A percentile compares a stretch with the other conserved stretches of the same genome.
phyloP scores from a whole-genome alignment of 345 rosid genomes.

The Rhodamnia rubescens region DNA sequence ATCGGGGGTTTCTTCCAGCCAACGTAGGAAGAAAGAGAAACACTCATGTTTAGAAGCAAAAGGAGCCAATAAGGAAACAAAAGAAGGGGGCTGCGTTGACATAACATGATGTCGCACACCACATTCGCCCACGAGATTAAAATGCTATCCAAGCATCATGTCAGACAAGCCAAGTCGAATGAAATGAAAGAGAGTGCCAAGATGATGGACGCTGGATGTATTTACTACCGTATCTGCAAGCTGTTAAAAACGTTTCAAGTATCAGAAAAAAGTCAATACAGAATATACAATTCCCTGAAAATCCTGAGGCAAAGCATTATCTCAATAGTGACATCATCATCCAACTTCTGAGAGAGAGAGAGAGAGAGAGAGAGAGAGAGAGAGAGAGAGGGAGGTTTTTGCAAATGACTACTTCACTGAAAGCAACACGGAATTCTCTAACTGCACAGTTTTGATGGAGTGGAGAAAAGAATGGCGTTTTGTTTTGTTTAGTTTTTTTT shows the following conservation, averaged over 20 bases:
- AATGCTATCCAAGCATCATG: neutral
- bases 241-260: neutral
- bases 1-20: neutral
- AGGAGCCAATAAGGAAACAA: neutral
- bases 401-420: neutral
- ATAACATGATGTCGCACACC: neutral
- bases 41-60: neutral
- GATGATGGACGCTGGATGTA: neutral
- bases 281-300: neutral
- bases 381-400: too few species aligned
- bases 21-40: neutral
- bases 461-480: neutral
- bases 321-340: constrained; percentile 64
- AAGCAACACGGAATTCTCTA: neutral
- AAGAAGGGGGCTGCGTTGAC: neutral
- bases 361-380: too few species aligned
- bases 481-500: too few species aligned
- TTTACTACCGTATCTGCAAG: neutral
- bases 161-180: neutral
- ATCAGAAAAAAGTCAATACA: neutral
- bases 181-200: neutral
- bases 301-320: constrained; percentile 9
- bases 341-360: too few species aligned
- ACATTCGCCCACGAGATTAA: neutral
- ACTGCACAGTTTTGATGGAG: neutral